These are phyloP conservation scores for Gautieria morchelliformis DNA, from an alignment of 768 basidiomycete species.

Conservation along the genomic window DNA sequence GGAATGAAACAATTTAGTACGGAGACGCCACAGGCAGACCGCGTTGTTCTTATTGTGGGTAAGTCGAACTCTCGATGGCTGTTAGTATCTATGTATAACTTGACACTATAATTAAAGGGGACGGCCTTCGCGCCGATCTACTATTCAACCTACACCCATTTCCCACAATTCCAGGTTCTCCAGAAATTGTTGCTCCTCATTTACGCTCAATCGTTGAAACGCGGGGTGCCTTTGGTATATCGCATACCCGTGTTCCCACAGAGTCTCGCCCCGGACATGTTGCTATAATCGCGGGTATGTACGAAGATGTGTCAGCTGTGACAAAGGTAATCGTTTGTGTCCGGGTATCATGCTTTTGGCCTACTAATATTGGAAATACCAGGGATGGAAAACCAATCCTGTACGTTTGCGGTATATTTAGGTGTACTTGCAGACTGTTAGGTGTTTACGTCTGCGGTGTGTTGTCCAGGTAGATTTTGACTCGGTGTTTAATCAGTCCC, in stretches of 20 bases:
- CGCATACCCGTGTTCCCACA: slow-evolving; percentile 80
- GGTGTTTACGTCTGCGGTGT: slow-evolving; percentile 7
- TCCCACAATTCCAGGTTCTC: slow-evolving; percentile 33
- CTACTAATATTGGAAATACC: not conserved
- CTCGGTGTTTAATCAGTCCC: slow-evolving; percentile 79
- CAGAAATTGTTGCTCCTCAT: slow-evolving; percentile 62
- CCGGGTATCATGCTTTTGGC: no score
- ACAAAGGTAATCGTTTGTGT: slow-evolving; percentile 44
- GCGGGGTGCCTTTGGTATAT: slow-evolving; percentile 73
- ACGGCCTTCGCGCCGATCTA: slow-evolving; percentile 77
- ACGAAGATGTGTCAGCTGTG: slow-evolving; percentile 83
- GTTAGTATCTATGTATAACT: not conserved
- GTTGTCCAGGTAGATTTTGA: slow-evolving; percentile 59
- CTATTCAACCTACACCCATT: slow-evolving; percentile 59
- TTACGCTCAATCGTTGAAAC: slow-evolving; percentile 55
- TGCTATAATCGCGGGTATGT: slow-evolving; percentile 86
- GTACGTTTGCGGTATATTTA: slow-evolving; percentile 26
- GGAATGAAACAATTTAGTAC: slow-evolving; percentile 56
- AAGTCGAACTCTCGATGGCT: slow-evolving; percentile 12
- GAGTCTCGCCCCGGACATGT: slow-evolving; percentile 86
- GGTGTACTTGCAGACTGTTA: not conserved
- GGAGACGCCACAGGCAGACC: slow-evolving; percentile 44
- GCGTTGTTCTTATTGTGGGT: slow-evolving; percentile 78
- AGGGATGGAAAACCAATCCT: slow-evolving; percentile 86
- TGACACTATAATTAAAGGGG: slow-evolving; percentile 35